A percentile compares a stretch with the other conserved stretches of the same genome.
Evolutionary conservation across 2,329 filamentous ascomycete species (phyloP).

Genomic region (Ophiostoma pallidulum): DNA sequence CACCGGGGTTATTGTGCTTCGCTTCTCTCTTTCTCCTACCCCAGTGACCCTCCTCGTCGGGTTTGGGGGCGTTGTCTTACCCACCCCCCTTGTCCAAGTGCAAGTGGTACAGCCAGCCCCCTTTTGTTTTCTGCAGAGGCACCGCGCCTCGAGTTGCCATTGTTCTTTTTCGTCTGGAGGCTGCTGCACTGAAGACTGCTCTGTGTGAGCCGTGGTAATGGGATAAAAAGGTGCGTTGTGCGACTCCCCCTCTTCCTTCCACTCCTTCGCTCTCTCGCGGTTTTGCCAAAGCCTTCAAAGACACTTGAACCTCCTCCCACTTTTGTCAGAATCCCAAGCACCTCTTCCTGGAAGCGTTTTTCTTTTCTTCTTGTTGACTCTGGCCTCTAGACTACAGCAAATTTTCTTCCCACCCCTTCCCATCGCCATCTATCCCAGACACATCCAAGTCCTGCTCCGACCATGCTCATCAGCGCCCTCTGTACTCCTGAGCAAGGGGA

Average conservation of each 20-base stretch:
- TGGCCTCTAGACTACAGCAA: too few species aligned
- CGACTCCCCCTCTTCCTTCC: not conserved
- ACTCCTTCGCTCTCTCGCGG: too few species aligned
- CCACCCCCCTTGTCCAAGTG: not conserved
- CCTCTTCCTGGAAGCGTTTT: too few species aligned
- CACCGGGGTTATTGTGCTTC: not conserved
- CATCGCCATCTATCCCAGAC: not conserved
- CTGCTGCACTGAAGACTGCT: not conserved
- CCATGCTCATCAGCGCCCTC: constrained; percentile 12
- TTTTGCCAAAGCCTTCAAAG: too few species aligned
- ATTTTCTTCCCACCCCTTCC: too few species aligned
- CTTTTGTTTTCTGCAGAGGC: not conserved
- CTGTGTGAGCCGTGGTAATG: too few species aligned
- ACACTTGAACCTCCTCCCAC: too few species aligned
- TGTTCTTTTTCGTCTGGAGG: not conserved
- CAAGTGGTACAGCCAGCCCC: not conserved
- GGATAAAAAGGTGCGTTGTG: not conserved
- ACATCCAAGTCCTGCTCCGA: not conserved
- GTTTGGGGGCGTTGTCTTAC: constrained; percentile 5
- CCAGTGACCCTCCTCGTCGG: not conserved
- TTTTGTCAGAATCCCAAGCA: too few species aligned
- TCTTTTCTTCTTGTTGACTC: too few species aligned
- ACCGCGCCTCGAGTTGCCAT: constrained; percentile 8
- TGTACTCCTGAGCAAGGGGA: constrained; percentile 1
- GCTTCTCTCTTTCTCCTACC: not conserved